Base-by-base conservation (phyloP, 495 filamentous ascomycete species). In the Friedmanniomyces endolithicus region DNA sequence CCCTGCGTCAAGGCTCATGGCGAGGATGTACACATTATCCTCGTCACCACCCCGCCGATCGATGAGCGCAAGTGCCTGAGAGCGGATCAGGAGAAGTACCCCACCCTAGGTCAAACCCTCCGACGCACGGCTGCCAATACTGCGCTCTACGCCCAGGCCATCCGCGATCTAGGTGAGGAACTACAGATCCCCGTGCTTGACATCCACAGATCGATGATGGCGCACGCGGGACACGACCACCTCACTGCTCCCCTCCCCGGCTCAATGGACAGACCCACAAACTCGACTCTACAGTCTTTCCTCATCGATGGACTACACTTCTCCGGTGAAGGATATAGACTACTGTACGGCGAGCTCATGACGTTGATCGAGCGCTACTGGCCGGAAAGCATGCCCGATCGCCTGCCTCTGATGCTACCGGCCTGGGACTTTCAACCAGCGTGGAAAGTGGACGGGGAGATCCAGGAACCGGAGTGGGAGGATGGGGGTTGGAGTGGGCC, bases 1-100 rank as follows among this genome's bases (percentile, higher is more conserved):
- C 77, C 83, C 8, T 70, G 67, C 47, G 77, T 88, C 34, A 65
- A 68, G 46, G 80, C 80, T 7, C 89, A 95, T 58, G 27, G 27
- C 27, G 20, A 56, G 20, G 78, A 78, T 37, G 76, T 88, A 14
- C 79, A 76, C 44, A 80, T 92, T 52, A 75, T 94, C 44, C 68
- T 95, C 17, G 73, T 94, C 48, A 87, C 82, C 0, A 87, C 89
- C 24, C 82, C 88, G 1, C 87, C 89, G 0, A 65, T 95, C 33
- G 84, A 92, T 61, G 84, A 95, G 70, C 84, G 90, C 60, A 76
- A 78, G 56, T 65, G 76, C 24, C 71, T 75, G 52, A 63, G 65
- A 50, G 65, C 74, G 17, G 84, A 89, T 61, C 59, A 70, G 40
- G 69, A 63, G 6, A 71, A 67, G 29, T 78, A 76, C 6, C 27